Conservation (phyloP, 2,329 filamentous ascomycete species). For the Neonectria ditissima region DNA sequence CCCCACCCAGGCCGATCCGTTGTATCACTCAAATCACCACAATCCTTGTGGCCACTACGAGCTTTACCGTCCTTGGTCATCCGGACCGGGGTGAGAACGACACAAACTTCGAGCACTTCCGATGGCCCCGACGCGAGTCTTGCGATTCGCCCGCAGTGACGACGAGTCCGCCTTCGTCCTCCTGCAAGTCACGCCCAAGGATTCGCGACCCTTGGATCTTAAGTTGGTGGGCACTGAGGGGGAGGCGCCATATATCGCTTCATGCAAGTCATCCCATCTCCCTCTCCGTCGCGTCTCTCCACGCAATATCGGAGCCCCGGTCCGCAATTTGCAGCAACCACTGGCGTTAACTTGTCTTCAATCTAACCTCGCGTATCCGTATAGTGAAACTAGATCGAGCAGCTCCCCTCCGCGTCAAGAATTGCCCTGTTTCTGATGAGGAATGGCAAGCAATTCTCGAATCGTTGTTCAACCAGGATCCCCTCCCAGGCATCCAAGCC, state of each 20-base stretch:
- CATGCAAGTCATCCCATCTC: constrained; percentile 61
- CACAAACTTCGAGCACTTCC: constrained; percentile 21
- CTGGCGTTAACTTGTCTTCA: constrained; percentile 31
- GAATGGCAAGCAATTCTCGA: constrained; percentile 76
- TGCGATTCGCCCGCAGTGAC: constrained; percentile 70
- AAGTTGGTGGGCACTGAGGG: constrained; percentile 77
- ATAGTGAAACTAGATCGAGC: constrained; percentile 69
- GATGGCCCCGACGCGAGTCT: constrained; percentile 54
- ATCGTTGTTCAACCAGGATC: constrained; percentile 65
- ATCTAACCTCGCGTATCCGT: constrained; percentile 36
- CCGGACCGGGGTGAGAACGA: constrained; percentile 16
- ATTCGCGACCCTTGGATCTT: constrained; percentile 69
- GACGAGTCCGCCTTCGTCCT: constrained; percentile 67
- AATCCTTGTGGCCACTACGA: constrained; percentile 16
- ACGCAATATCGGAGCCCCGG: constrained; percentile 33
- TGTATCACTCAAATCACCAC: constrained; percentile 19
- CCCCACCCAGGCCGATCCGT: constrained; percentile 27
- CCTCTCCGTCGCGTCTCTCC: constrained; percentile 22
- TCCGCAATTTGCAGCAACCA: constrained; percentile 35
- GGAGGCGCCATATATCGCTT: constrained; percentile 67
- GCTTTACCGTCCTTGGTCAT: constrained; percentile 4
- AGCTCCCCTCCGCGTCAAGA: constrained; percentile 64
- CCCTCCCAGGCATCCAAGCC: constrained; percentile 66
- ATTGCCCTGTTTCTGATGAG: constrained; percentile 65
- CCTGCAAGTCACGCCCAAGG: constrained; percentile 66